These are phyloP conservation scores for Penicillium sp. DNA, from an alignment of 2,329 filamentous ascomycete genomes.

Conservation along the genomic window DNA sequence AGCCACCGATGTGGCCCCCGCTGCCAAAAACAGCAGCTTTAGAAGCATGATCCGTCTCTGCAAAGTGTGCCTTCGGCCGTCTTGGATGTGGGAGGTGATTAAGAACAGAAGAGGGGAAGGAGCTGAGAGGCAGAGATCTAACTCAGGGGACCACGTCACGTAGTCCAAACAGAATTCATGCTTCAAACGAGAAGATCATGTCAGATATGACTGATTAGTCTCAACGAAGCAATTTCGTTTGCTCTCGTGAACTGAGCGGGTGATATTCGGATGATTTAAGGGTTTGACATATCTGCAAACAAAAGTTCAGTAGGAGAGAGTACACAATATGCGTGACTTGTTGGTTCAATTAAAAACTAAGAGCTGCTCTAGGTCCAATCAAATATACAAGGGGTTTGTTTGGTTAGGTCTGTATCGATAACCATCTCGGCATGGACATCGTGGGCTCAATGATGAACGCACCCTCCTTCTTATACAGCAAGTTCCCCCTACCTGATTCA, in stretches of 20 bases:
- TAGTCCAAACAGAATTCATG: not conserved
- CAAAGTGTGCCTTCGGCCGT: not conserved
- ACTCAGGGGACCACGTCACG: not conserved
- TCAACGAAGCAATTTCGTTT: not conserved
- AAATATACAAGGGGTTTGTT: not conserved
- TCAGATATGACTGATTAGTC: not conserved
- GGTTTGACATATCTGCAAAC: too few species aligned
- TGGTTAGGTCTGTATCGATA: too few species aligned
- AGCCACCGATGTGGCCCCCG: not conserved
- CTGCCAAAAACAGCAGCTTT: not conserved
- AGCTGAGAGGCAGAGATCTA: not conserved
- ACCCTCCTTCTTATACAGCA: not conserved
- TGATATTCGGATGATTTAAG: not conserved
- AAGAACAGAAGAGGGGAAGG: not conserved
- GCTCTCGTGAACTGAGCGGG: not conserved
- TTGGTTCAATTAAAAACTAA: not conserved
- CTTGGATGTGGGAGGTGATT: not conserved
- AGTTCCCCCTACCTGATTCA: not conserved
- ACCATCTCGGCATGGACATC: not conserved
- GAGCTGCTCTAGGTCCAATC: not conserved
- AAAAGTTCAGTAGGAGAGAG: not conserved
- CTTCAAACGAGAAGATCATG: not conserved
- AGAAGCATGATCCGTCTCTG: not conserved
- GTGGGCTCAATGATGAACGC: not conserved
- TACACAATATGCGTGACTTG: not conserved